phyloP scores from a whole-genome alignment of 2,329 filamentous ascomycete genomes.

The Keithomyces neogunnii region DNA sequence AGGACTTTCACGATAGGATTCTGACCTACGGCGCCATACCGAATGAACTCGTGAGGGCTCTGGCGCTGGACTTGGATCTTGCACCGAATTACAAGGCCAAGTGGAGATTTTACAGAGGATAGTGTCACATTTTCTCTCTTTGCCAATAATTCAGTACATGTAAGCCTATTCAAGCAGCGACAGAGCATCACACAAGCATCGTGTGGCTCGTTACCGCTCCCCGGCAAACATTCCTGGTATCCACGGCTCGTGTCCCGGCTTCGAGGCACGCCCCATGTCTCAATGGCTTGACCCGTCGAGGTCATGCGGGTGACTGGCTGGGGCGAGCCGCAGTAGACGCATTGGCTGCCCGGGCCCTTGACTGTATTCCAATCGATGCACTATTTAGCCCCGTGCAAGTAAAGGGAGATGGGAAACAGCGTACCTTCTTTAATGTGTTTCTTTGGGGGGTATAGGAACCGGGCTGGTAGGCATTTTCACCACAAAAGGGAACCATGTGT shows the following conservation, averaged over 20 bases:
- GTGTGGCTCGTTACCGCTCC: too few species aligned
- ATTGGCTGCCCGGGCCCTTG: slow-evolving; percentile 6
- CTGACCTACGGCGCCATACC: slow-evolving; percentile 44
- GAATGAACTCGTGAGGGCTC: slow-evolving; percentile 42
- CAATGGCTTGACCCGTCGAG: slow-evolving; percentile 3
- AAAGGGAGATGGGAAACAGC: neutral
- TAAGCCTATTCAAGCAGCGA: too few species aligned
- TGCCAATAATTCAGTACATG: too few species aligned
- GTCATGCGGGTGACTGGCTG: slow-evolving; percentile 4
- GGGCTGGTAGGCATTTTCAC: neutral
- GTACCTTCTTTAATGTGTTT: slow-evolving; percentile 2
- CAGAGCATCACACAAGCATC: too few species aligned
- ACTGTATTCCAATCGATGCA: neutral
- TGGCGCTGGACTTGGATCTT: slow-evolving; percentile 34
- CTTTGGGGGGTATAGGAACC: slow-evolving; percentile 3
- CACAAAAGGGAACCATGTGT: neutral
- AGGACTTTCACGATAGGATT: slow-evolving; percentile 46
- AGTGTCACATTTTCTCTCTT: neutral
- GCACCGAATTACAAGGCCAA: slow-evolving; percentile 32
- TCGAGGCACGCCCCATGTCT: slow-evolving; percentile 9
- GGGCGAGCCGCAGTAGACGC: slow-evolving; percentile 8
- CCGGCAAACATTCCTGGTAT: neutral
- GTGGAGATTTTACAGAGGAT: slow-evolving; percentile 40
- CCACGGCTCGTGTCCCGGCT: slow-evolving; percentile 3
- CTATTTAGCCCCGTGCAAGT: neutral